These are phyloP conservation scores for Chrysanthemum lavandulifolium DNA, from an alignment of 129 eudicot species.

Conservation along the genomic window DNA sequence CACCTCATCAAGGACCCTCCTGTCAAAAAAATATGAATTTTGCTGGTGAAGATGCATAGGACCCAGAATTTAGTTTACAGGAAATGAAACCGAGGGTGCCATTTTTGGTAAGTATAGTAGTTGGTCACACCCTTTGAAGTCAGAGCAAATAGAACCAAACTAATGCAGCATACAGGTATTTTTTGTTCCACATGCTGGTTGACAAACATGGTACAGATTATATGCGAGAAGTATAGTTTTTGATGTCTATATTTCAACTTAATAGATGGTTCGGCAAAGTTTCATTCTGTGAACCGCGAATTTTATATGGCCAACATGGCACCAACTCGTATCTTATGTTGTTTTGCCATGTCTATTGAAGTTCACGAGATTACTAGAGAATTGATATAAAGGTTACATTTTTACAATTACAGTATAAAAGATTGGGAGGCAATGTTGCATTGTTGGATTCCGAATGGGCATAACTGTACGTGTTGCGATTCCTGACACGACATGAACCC, in stretches of 20 bases:
- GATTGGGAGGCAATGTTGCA: too few species aligned
- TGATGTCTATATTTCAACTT: not conserved
- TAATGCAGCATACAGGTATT: not conserved
- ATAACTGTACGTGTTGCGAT: too few species aligned
- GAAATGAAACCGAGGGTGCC: not conserved
- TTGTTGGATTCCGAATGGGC: too few species aligned
- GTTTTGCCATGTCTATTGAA: not conserved
- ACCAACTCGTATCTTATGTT: not conserved
- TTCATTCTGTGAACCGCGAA: not conserved
- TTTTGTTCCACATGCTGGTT: not conserved
- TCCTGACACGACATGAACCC: too few species aligned
- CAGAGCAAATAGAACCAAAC: not conserved
- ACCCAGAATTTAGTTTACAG: not conserved
- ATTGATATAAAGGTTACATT: not conserved
- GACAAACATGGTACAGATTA: not conserved
- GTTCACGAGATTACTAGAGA: not conserved
- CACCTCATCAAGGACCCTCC: conserved; percentile 20
- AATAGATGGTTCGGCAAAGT: not conserved
- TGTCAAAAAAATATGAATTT: not conserved
- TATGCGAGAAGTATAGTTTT: not conserved
- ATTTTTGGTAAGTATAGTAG: not conserved
- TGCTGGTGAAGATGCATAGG: conserved; percentile 21
- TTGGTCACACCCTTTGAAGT: conserved; percentile 6
- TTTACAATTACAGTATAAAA: not conserved
- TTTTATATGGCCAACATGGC: not conserved